phyloP scores from a whole-genome alignment of 345 rosid species.

The Euclidium syriacum region DNA sequence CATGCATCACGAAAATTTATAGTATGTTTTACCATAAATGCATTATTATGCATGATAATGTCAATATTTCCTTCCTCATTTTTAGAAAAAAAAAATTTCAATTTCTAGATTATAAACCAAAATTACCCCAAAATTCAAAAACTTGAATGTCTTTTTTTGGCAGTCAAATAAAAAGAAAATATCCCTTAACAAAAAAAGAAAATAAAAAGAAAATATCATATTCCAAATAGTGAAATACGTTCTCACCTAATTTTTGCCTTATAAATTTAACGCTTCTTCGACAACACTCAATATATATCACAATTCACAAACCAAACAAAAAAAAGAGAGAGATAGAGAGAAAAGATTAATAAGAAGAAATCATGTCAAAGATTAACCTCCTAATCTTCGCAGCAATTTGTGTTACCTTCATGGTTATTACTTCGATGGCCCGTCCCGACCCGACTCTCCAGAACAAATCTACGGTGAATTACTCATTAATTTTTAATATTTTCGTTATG shows the following conservation, averaged over 20 bases:
- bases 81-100: background rate
- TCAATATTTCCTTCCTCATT: background rate
- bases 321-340: background rate
- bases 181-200: too few species aligned
- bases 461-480: background rate
- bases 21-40: background rate
- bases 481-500: too few species aligned
- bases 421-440: constrained; percentile 22
- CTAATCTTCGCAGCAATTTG: constrained; percentile 5
- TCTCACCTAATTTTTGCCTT: background rate
- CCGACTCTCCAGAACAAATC: constrained; percentile 2
- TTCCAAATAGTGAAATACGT: background rate
- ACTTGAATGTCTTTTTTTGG: background rate
- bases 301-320: background rate
- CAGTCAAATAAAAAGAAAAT: background rate
- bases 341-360: background rate
- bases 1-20: background rate
- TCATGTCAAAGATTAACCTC: constrained; percentile 10
- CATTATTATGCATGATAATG: background rate
- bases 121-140: background rate
- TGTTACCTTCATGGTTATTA: constrained; percentile 10
- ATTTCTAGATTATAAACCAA: background rate
- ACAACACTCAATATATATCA: background rate
- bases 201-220: background rate
- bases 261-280: background rate